Conservation (phyloP, 2,329 filamentous ascomycete species). For the Sarocladium strictum region DNA sequence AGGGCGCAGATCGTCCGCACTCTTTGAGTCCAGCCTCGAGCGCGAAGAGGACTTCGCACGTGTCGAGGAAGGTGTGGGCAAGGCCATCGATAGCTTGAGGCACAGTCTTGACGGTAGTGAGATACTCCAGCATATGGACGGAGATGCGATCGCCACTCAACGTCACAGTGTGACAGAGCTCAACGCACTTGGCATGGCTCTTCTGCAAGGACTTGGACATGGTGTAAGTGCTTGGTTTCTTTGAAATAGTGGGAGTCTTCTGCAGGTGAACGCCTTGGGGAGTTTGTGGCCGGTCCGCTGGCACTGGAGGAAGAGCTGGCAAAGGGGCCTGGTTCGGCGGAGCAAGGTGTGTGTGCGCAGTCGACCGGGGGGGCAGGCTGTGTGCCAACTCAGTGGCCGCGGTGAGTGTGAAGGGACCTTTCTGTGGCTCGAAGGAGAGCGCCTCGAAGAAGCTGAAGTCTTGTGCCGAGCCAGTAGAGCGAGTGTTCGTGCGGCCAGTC, state of each 20-base stretch:
- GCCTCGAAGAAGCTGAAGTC: conserved; percentile 9
- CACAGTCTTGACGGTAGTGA: conserved; percentile 49
- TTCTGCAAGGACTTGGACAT: conserved; percentile 14
- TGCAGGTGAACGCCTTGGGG: background rate
- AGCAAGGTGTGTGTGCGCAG: background rate
- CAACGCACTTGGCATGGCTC: conserved; percentile 26
- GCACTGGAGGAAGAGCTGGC: background rate
- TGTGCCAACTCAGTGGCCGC: background rate
- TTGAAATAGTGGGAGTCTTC: background rate
- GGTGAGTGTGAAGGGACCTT: conserved; percentile 5
- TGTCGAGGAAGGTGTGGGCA: conserved; percentile 61
- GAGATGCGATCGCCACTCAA: conserved; percentile 57
- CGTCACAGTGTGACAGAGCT: conserved; percentile 52
- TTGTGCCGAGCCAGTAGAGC: conserved; percentile 5
- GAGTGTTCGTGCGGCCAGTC: background rate
- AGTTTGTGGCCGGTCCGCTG: background rate
- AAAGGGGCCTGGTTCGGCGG: background rate
- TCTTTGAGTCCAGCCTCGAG: conserved; percentile 61
- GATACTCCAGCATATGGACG: conserved; percentile 58
- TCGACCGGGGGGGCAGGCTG: conserved; percentile 1
- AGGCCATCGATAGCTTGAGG: conserved; percentile 52
- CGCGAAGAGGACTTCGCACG: conserved; percentile 60
- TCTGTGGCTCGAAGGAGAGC: conserved; percentile 4
- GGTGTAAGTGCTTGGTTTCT: background rate
- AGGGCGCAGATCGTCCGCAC: conserved; percentile 41